Conservation (phyloP, 257 asterid species). For the Solanum arcanum region DNA sequence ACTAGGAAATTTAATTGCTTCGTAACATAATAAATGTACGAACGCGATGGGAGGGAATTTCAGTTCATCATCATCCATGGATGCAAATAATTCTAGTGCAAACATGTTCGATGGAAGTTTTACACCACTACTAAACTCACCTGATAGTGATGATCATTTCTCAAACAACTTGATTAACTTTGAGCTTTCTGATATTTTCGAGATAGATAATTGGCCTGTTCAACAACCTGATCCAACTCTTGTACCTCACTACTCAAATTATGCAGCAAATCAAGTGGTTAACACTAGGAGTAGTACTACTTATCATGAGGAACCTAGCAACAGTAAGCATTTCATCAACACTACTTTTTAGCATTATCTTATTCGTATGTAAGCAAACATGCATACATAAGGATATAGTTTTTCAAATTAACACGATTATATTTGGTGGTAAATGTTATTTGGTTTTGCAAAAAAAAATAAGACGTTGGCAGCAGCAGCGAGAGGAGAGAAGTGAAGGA, state of each 20-base stretch:
- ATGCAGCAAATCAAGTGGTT: constrained; percentile 8
- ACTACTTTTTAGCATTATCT: neutral
- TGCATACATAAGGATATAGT: neutral
- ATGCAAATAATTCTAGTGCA: constrained; percentile 8
- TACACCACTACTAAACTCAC: neutral
- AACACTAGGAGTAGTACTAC: neutral
- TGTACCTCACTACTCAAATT: constrained; percentile 17
- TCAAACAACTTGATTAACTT: constrained; percentile 15
- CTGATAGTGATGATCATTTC: neutral
- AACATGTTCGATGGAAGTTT: constrained; percentile 4
- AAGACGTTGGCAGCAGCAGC: constrained; percentile 13
- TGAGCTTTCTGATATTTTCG: constrained; percentile 45
- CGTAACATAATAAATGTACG: constrained; percentile 3
- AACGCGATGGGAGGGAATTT: neutral
- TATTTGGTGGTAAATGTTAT: neutral
- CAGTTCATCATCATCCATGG: constrained; percentile 29
- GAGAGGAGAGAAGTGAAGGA: constrained; percentile 36
- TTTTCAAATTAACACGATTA: neutral
- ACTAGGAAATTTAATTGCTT: constrained; percentile 23
- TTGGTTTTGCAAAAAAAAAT: neutral
- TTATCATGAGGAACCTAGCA: constrained; percentile 13
- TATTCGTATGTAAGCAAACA: neutral
- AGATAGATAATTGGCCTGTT: constrained; percentile 39
- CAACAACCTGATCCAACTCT: constrained; percentile 26
- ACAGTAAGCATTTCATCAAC: constrained; percentile 28